Conservation (phyloP, 805 yeast species). For the Priceomyces castillae region DNA sequence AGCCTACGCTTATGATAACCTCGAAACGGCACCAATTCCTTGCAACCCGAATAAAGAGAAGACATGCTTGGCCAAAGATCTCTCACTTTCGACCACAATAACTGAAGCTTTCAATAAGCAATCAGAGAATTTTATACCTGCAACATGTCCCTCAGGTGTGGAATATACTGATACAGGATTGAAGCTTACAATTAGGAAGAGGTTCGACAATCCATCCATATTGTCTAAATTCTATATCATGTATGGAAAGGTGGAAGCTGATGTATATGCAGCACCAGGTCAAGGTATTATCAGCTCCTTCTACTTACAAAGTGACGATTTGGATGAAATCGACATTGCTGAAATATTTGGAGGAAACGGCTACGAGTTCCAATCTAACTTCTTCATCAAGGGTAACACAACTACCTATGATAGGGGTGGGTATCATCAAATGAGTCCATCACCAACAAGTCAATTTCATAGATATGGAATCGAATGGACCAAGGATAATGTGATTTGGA, state of each 20-base stretch:
- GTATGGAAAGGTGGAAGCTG: conserved; percentile 38
- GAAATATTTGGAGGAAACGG: conserved; percentile 39
- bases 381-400: conserved; percentile 39
- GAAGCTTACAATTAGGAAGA: conserved; percentile 14
- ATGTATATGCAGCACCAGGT: conserved; percentile 31
- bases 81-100: conserved; percentile 20
- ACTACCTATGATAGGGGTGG: conserved; percentile 34
- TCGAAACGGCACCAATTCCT: conserved; percentile 1
- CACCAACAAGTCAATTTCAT: conserved; percentile 26
- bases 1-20: neutral
- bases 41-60: conserved; percentile 28
- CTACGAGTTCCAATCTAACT: conserved; percentile 33
- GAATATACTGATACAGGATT: conserved; percentile 8
- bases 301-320: conserved; percentile 41
- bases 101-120: conserved; percentile 15
- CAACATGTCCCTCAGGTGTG: conserved; percentile 9
- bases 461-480: conserved; percentile 40
- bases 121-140: conserved; percentile 6
- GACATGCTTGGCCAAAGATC: conserved; percentile 25
- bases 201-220: conserved; percentile 33
- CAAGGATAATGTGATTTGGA: conserved; percentile 28
- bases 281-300: conserved; percentile 37
- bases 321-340: conserved; percentile 41
- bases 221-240: conserved; percentile 28
- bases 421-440: conserved; percentile 23